Conservation (phyloP, 768 basidiomycete genomes). For the Gyrodon lividus region DNA sequence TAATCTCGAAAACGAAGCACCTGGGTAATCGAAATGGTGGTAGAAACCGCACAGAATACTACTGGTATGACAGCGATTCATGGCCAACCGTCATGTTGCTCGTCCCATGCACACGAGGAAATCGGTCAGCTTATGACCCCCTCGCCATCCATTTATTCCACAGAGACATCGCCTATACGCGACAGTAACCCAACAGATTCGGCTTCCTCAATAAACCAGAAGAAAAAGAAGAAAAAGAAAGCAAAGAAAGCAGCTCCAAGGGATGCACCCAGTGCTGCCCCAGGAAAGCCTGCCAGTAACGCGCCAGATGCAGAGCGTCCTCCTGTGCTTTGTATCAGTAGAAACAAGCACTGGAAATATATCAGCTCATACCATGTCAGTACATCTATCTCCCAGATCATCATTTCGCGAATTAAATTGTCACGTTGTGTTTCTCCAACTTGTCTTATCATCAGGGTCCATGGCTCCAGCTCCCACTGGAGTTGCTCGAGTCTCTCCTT, state of each 20-base stretch:
- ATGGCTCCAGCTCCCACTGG: constrained; percentile 87
- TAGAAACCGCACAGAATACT: neutral
- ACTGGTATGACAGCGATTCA: neutral
- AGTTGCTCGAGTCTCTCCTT: constrained; percentile 80
- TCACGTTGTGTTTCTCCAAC: neutral
- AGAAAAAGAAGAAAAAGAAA: constrained; percentile 74
- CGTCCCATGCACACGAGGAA: neutral
- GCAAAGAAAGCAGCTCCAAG: constrained; percentile 53
- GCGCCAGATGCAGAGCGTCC: constrained; percentile 49
- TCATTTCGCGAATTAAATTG: neutral
- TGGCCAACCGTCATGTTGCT: neutral
- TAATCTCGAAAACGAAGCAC: too few species aligned
- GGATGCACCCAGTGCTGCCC: constrained; percentile 29
- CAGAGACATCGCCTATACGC: constrained; percentile 23
- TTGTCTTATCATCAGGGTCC: constrained; percentile 57
- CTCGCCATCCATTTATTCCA: constrained; percentile 20
- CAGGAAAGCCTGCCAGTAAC: constrained; percentile 29
- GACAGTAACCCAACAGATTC: constrained; percentile 21
- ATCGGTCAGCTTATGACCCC: constrained; percentile 5
- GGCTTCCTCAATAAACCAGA: constrained; percentile 33
- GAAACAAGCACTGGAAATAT: constrained; percentile 94
- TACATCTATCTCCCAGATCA: constrained; percentile 20
- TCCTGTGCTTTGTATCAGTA: constrained; percentile 78
- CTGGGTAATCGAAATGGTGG: neutral
- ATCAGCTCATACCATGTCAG: constrained; percentile 89